These are phyloP conservation scores for Neophaeococcomyces aloes DNA, from an alignment of 2,329 filamentous ascomycete genomes.

Conservation along the genomic window DNA sequence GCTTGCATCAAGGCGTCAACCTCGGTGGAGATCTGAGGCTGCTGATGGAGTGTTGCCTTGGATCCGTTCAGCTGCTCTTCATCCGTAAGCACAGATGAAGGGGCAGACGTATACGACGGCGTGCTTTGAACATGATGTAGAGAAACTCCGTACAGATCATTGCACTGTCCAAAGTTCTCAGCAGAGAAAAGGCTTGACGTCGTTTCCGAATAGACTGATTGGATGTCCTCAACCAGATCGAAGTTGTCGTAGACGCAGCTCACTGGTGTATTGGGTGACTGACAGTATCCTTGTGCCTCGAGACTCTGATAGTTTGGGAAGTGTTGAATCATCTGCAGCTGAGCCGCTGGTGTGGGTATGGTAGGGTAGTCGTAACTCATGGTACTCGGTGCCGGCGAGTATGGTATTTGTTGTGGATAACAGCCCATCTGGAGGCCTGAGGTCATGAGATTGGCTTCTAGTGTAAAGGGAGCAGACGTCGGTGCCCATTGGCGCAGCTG, in stretches of 20 bases:
- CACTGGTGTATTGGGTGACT: conserved; percentile 3
- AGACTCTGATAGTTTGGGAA: background rate
- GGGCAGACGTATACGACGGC: background rate
- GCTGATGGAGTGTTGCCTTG: conserved; percentile 51
- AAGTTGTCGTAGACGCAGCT: conserved; percentile 2
- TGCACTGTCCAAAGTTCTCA: conserved; percentile 6
- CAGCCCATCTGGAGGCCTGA: background rate
- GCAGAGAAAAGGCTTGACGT: conserved; percentile 18
- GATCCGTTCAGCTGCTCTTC: conserved; percentile 20
- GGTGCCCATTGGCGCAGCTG: conserved; percentile 18
- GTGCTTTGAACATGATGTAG: background rate
- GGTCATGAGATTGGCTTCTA: background rate
- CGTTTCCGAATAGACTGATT: conserved; percentile 19
- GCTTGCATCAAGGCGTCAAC: conserved; percentile 82
- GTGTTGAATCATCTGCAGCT: background rate
- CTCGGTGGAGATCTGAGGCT: conserved; percentile 42
- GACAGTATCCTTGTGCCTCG: background rate
- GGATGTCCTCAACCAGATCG: conserved; percentile 12
- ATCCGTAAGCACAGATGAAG: background rate
- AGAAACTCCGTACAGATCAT: background rate
- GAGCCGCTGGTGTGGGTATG: background rate
- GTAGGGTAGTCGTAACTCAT: background rate
- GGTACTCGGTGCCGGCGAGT: background rate
- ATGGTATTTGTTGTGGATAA: background rate
- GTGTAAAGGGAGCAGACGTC: background rate